Evolutionary conservation across 495 filamentous ascomycete genomes (phyloP), one percentile per base, ranked within the genome.

Genomic region (Neurospora sp.): DNA sequence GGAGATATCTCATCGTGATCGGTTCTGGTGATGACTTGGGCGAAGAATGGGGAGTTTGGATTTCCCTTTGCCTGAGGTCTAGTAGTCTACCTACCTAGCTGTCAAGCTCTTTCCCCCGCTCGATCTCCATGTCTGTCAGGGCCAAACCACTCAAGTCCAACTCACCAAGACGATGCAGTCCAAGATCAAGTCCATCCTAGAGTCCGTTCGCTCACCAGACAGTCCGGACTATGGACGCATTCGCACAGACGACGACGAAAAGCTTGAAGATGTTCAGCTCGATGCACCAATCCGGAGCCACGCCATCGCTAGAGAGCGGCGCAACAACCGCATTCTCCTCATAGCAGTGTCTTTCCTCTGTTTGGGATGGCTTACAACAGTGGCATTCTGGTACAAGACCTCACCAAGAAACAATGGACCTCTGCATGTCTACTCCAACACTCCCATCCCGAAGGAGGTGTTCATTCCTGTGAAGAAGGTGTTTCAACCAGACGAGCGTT

Each of bases 401-500:
- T 0, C 41, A 10, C n/a, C 41, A n/a, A 11, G 18, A 10, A 48
- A 40, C 10, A 71, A 71, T 39, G 70, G 70, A 2, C 70, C 70
- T 14, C 70, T 71, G 12, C 70, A 71, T 48, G 70, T 71, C 44
- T 61, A 71, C 35, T n/a, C 27, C 14, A 39, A 71, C 44, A 71
- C 44, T 0, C 70, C 70, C 11, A 66, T 71, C 31, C 44, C 70
- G 7, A 71, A 59, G 27, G 70, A 66, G 5, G 44, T 71, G 16
- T 71, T 71, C 10, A 11, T 53, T 14, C 37, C 61, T 18, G 72
- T 73, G 61, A 73, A 70, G 4, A 73, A 73, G 31, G 66, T 70
- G 14, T 73, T 73, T 70, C 11, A 73, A 12, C 72, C 72, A 16
- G 66, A 73, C 22, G 72, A 70, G 16, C 68, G 72, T 22, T 73